Percentiles rank a stretch among this genome's conserved stretches.
Conservation (phyloP, 2,329 filamentous ascomycete species). For the Alternaria ethzedia region DNA sequence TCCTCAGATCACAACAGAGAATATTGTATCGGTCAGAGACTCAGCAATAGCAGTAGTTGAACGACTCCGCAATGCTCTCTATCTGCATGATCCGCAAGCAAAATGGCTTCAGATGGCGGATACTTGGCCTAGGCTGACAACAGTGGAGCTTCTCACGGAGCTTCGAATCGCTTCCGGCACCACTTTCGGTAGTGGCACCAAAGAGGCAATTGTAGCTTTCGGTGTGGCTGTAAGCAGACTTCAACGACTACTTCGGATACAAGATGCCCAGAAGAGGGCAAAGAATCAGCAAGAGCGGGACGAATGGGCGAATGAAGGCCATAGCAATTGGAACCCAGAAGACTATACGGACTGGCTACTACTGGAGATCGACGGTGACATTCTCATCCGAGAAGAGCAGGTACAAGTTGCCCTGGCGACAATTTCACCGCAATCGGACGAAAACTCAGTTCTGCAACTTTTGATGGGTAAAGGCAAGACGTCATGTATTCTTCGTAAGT, state of each 20-base stretch:
- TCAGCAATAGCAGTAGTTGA: constrained; percentile 15
- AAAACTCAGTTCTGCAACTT: constrained; percentile 68
- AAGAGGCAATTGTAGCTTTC: constrained; percentile 52
- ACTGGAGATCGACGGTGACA: constrained; percentile 69
- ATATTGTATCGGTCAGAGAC: constrained; percentile 23
- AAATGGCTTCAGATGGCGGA: constrained; percentile 53
- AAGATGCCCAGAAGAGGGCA: constrained; percentile 34
- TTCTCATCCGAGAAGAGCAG: constrained; percentile 68
- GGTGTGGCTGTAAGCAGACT: constrained; percentile 54
- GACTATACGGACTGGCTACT: constrained; percentile 68
- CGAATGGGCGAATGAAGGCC: constrained; percentile 58
- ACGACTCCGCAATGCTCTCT: constrained; percentile 11
- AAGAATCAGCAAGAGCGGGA: constrained; percentile 42
- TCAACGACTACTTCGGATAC: constrained; percentile 56
- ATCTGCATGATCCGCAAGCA: constrained; percentile 30
- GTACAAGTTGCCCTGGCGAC: constrained; percentile 68
- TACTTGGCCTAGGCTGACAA: constrained; percentile 57
- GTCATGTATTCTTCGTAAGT: constrained; percentile 62
- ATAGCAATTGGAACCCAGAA: constrained; percentile 63
- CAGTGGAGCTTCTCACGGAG: constrained; percentile 55
- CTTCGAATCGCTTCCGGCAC: constrained; percentile 48
- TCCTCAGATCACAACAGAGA: not conserved
- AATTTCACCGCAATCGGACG: constrained; percentile 58
- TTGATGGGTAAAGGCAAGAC: constrained; percentile 73
- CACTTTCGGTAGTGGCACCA: constrained; percentile 47